phyloP scores from a whole-genome alignment of 2,329 filamentous ascomycete genomes.

The Monilinia fructigena region DNA sequence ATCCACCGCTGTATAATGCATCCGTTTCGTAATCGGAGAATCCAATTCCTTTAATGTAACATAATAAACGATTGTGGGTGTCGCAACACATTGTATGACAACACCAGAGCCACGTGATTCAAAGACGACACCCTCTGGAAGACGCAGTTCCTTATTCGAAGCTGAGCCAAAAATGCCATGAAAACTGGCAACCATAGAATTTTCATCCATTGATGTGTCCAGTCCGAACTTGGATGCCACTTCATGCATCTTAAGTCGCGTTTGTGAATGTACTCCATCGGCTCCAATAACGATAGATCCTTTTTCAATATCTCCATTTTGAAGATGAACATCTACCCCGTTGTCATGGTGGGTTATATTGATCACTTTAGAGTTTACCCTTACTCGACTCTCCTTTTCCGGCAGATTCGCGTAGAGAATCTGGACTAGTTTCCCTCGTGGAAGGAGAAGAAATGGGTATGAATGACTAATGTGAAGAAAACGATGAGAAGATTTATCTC shows the following conservation, averaged over 20 bases:
- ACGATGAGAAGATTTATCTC: no score
- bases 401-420: slow-evolving; percentile 11
- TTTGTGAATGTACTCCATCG: neutral
- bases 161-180: neutral
- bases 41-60: neutral
- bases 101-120: neutral
- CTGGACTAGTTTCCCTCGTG: neutral
- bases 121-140: neutral
- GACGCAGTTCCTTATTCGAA: neutral
- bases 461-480: slow-evolving; percentile 6
- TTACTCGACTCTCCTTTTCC: slow-evolving; percentile 4
- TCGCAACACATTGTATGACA: neutral
- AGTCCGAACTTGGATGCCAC: neutral
- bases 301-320: slow-evolving; percentile 35
- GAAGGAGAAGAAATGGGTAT: neutral
- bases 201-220: neutral
- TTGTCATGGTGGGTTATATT: neutral
- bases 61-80: neutral
- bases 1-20: neutral
- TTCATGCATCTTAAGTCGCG: slow-evolving; percentile 2
- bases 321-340: neutral
- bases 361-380: neutral
- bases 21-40: neutral
- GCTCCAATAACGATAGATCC: slow-evolving; percentile 24
- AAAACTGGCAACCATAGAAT: neutral